Base-by-base conservation (phyloP, 805 yeast genomes). In the Metschnikowia orientalis region DNA sequence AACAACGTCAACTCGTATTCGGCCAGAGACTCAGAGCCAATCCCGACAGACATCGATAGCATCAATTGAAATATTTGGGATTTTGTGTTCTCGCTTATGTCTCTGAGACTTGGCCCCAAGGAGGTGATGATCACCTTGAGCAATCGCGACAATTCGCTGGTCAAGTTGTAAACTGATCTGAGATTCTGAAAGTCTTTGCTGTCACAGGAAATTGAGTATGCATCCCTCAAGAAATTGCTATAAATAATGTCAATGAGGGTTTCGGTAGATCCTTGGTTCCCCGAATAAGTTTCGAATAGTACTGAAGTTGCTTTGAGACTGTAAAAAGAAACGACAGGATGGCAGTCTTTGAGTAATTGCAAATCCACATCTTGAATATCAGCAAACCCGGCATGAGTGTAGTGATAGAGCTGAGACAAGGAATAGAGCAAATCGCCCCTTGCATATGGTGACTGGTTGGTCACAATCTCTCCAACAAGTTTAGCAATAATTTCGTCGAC, bases 321-420 rank as follows among this genome's bases (percentile, higher is more conserved):
- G 69, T 88, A 81, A 34, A 75, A 70, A 51, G 85, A 89, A 11
- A 92, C 88, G 1, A 75, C 61, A 0, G 96, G 95, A 51, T 89
- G 90, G 0, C 95, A 89, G 55, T 90, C 97, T 13, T 61, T 61
- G 4, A 79, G 54, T 18, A 90, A 63, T 10, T 83, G 78, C 23
- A 70, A 55, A 2, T 79, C 50, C 4, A 86, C 76, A 21, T 77
- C 77, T 36, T 71, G 63, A 3, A 81, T 71, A 4, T 72, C 63
- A 18, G 34, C 44, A 29, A 58, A 60, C 1, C 63, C 64, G 12
- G 37, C 14, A n/a, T 51, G 55, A 4, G 59, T 50, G 26, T 46
- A 30, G 22, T 51, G 40, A 37, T 56, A 56, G 13, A 63, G 54
- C 23, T 53, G 46, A 2, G 63, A 50, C 40, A 65, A 55, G 0